Evolutionary conservation across 176 grass and related monocot species (phyloP).

Genomic region (Alloteropsis semialata): DNA sequence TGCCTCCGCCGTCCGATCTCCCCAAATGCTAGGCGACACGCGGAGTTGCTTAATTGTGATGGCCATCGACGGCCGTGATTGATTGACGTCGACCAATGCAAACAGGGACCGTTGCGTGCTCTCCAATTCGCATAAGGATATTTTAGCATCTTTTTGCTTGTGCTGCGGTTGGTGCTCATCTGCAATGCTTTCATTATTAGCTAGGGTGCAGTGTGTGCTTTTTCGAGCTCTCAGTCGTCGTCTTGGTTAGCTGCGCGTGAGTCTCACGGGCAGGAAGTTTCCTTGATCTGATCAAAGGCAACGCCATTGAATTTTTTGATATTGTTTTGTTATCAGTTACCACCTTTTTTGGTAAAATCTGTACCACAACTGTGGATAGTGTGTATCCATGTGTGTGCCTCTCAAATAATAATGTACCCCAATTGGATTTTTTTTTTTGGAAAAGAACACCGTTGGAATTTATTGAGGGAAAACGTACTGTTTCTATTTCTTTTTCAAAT

Average conservation of each 20-base stretch:
- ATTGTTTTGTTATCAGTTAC: slow-evolving; percentile 17
- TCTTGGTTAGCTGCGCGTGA: slow-evolving; percentile 34
- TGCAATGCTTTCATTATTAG: slow-evolving; percentile 13
- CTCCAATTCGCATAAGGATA: slow-evolving; percentile 16
- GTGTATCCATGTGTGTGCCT: slow-evolving; percentile 5
- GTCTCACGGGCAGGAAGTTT: slow-evolving; percentile 17
- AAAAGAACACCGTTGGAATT: background rate
- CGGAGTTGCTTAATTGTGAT: background rate
- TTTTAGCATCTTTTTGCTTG: slow-evolving; percentile 24
- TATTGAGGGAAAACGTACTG: background rate
- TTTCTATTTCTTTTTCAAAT: background rate
- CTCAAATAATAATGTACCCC: slow-evolving; percentile 37
- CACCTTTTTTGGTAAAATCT: slow-evolving; percentile 39
- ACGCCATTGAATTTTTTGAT: slow-evolving; percentile 23
- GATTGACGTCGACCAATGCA: background rate
- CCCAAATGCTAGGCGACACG: slow-evolving; percentile 55
- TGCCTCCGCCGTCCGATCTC: slow-evolving; percentile 72
- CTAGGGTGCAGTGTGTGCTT: background rate
- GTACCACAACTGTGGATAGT: slow-evolving; percentile 19
- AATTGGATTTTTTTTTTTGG: too few relatives aligned
- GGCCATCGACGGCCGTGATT: background rate
- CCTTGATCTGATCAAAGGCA: slow-evolving; percentile 20
- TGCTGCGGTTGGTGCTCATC: slow-evolving; percentile 37
- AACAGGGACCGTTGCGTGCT: slow-evolving; percentile 35
- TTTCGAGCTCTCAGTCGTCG: slow-evolving; percentile 2